Conservation (phyloP, 768 basidiomycete genomes). For the Mycena amicta region DNA sequence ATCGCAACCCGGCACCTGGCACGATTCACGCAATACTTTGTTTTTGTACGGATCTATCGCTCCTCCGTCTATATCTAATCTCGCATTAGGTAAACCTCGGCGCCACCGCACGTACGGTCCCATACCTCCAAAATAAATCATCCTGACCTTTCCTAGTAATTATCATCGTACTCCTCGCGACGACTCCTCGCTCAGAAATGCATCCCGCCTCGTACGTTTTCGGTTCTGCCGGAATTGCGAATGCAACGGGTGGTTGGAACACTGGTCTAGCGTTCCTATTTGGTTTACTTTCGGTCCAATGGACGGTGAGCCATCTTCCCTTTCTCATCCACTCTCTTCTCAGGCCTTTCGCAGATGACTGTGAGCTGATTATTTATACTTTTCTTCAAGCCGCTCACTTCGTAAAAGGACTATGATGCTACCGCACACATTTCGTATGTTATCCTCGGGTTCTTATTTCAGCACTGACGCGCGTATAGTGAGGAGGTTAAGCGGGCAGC, state of each 20-base stretch:
- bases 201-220: conserved; percentile 82
- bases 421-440: conserved; percentile 82
- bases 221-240: conserved; percentile 69
- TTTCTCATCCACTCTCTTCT: no score
- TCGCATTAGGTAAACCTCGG: conserved; percentile 66
- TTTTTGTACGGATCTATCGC: conserved; percentile 47
- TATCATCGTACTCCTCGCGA: conserved; percentile 81
- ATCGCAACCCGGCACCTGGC: conserved; percentile 77
- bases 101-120: conserved; percentile 60
- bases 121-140: background rate
- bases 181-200: conserved; percentile 74
- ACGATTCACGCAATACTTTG: conserved; percentile 71
- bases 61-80: background rate
- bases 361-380: conserved; percentile 35
- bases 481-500: conserved; percentile 83
- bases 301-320: conserved; percentile 82
- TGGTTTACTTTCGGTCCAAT: conserved; percentile 84
- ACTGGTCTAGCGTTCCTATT: conserved; percentile 83
- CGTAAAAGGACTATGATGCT: conserved; percentile 81
- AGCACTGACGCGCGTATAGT: conserved; percentile 38
- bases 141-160: conserved; percentile 57
- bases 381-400: no score
- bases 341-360: conserved; percentile 51
- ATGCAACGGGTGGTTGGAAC: conserved; percentile 80
- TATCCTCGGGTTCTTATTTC: conserved; percentile 7